These are phyloP conservation scores for Uromyces viciae-fabae DNA, from an alignment of 1,284 basidiomycete genomes.

Conservation along the genomic window DNA sequence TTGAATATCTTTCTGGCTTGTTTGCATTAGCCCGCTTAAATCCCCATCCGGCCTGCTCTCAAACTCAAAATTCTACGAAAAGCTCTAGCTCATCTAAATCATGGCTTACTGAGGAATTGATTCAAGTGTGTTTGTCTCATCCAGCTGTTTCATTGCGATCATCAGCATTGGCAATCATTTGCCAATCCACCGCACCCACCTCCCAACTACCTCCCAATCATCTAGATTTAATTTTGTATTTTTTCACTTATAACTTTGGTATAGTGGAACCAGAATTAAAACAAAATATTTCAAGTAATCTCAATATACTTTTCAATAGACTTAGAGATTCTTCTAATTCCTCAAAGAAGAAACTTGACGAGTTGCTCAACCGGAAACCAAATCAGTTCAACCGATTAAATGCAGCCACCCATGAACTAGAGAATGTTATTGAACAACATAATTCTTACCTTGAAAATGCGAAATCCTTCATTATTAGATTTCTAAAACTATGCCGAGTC, in stretches of 20 bases:
- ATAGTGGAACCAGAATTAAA: conserved; percentile 37
- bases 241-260: conserved; percentile 34
- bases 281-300: conserved; percentile 31
- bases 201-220: background rate
- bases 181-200: conserved; percentile 6
- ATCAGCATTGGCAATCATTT: conserved; percentile 25
- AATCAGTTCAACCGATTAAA: background rate
- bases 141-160: conserved; percentile 25
- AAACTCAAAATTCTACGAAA: background rate
- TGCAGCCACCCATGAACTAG: background rate
- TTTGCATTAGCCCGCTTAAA: conserved; percentile 32
- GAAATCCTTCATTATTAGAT: conserved; percentile 11
- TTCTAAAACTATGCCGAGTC: conserved; percentile 7
- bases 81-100: background rate
- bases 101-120: background rate
- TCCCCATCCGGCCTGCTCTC: background rate
- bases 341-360: conserved; percentile 17
- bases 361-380: background rate
- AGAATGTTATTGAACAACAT: background rate
- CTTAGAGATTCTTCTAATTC: conserved; percentile 30
- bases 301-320: conserved; percentile 19
- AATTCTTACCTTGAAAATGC: conserved; percentile 9
- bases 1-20: conserved; percentile 30
- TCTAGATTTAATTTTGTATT: conserved; percentile 17
- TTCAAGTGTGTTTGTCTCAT: conserved; percentile 28